A percentile compares a stretch with the other conserved stretches of the same genome.
phyloP scores from a whole-genome alignment of 2,329 filamentous ascomycete genomes.

The Alternaria gaisen region DNA sequence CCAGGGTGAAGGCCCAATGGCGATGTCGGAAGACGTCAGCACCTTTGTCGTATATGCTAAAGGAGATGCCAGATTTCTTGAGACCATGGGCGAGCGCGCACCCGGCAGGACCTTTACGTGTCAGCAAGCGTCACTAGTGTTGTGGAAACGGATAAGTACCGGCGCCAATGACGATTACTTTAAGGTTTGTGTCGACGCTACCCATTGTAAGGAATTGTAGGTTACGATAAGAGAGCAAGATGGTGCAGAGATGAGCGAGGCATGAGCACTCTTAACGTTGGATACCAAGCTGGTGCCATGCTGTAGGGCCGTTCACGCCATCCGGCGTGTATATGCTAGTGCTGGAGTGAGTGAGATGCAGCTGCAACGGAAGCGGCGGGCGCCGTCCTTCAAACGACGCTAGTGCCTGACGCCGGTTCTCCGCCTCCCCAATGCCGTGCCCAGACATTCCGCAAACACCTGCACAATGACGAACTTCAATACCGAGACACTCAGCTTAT shows the following conservation, averaged over 20 bases:
- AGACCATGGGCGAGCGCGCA: slow-evolving; percentile 54
- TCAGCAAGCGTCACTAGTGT: background rate
- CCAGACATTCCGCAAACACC: background rate
- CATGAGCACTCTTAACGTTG: background rate
- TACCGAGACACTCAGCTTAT: background rate
- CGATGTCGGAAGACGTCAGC: slow-evolving; percentile 38
- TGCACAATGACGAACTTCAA: background rate
- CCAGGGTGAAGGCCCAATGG: slow-evolving; percentile 52
- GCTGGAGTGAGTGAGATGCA: background rate
- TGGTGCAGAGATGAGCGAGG: background rate
- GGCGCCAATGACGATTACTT: slow-evolving; percentile 38
- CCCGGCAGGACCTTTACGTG: slow-evolving; percentile 51
- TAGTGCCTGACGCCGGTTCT: slow-evolving; percentile 28
- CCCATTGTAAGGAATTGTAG: slow-evolving; percentile 1
- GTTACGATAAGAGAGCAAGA: background rate
- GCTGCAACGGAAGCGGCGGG: slow-evolving; percentile 18
- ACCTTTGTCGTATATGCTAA: slow-evolving; percentile 41
- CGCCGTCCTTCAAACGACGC: background rate
- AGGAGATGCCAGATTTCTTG: slow-evolving; percentile 47
- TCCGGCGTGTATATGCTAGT: background rate
- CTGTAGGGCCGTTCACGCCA: background rate
- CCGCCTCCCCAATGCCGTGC: slow-evolving; percentile 19
- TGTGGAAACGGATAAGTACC: slow-evolving; percentile 11
- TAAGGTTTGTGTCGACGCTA: slow-evolving; percentile 18
- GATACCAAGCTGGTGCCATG: background rate